Evolutionary conservation across 2,329 filamentous ascomycete genomes (phyloP).

Genomic region (Phoma sp.): DNA sequence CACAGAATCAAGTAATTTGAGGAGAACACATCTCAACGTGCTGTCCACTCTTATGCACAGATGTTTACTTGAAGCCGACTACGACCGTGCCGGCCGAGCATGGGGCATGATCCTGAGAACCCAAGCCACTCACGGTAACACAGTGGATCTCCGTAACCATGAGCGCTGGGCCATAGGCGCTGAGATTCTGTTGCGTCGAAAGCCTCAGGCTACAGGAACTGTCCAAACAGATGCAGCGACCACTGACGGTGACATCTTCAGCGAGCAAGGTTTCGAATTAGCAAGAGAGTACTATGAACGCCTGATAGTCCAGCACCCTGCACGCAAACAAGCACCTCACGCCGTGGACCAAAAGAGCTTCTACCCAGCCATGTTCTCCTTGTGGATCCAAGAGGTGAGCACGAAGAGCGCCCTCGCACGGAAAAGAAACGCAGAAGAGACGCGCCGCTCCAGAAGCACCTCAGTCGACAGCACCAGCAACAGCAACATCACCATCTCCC

Average conservation of each 20-base stretch:
- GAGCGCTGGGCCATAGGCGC: conserved; percentile 83
- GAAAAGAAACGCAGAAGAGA: conserved; percentile 10
- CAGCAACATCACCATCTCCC: conserved; percentile 9
- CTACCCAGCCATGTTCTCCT: conserved; percentile 78
- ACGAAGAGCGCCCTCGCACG: conserved; percentile 59
- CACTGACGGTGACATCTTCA: conserved; percentile 29
- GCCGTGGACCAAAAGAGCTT: conserved; percentile 74
- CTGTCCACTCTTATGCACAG: conserved; percentile 74
- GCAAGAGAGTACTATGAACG: conserved; percentile 76
- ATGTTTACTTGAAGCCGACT: conserved; percentile 73
- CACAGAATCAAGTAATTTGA: conserved; percentile 39
- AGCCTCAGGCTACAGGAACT: conserved; percentile 7
- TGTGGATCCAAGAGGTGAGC: conserved; percentile 79
- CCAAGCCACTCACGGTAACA: conserved; percentile 58
- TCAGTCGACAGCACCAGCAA: conserved; percentile 19
- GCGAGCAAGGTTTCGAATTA: conserved; percentile 58
- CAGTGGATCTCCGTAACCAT: conserved; percentile 71
- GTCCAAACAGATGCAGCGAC: neutral
- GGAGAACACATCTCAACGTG: conserved; percentile 66
- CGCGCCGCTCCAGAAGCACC: conserved; percentile 17
- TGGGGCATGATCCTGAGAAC: conserved; percentile 76
- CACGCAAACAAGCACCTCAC: conserved; percentile 69
- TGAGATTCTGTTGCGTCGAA: conserved; percentile 75
- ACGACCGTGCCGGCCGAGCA: conserved; percentile 72
- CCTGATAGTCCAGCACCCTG: conserved; percentile 72